Conservation (phyloP, 768 basidiomycete species). For the Cyclocybe cylindracea region DNA sequence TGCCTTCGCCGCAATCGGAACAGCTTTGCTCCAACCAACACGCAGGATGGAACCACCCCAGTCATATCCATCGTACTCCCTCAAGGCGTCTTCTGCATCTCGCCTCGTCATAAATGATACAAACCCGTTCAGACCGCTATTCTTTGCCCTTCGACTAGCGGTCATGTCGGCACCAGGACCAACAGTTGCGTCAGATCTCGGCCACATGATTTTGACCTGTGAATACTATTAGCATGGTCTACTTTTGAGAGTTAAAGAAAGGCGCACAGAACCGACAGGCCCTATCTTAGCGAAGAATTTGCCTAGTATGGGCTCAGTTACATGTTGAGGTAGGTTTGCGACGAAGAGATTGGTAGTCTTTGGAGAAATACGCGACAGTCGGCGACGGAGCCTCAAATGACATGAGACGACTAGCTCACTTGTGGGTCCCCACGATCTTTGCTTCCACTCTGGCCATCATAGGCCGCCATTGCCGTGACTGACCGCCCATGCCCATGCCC, state of each 20-base stretch:
- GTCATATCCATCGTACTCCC: slow-evolving; percentile 89
- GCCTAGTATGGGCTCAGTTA: slow-evolving; percentile 85
- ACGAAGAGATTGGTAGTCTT: slow-evolving; percentile 97
- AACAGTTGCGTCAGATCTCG: slow-evolving; percentile 70
- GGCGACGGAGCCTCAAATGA: too few species aligned
- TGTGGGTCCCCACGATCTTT: slow-evolving; percentile 88
- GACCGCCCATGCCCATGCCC: slow-evolving; percentile 69
- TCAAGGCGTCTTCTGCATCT: slow-evolving; percentile 87
- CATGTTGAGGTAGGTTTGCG: slow-evolving; percentile 85
- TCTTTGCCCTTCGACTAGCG: slow-evolving; percentile 66
- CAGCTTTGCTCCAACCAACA: slow-evolving; percentile 97
- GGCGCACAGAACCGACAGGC: slow-evolving; percentile 85
- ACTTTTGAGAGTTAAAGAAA: not conserved
- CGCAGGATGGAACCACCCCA: slow-evolving; percentile 90
- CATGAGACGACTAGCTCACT: slow-evolving; percentile 39
- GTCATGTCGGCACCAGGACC: slow-evolving; percentile 82
- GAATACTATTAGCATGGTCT: not conserved
- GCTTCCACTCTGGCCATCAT: slow-evolving; percentile 89
- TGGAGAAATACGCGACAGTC: not conserved
- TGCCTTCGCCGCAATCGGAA: slow-evolving; percentile 77
- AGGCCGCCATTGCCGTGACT: slow-evolving; percentile 91
- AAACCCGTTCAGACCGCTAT: slow-evolving; percentile 87
- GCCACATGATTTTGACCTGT: slow-evolving; percentile 98
- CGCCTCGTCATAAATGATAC: slow-evolving; percentile 95
- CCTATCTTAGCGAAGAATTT: slow-evolving; percentile 90